A percentile compares a stretch with the other conserved stretches of the same genome.
These are phyloP conservation scores for Diaporthe aspalathi DNA, from an alignment of 2,329 filamentous ascomycete species.

Conservation along the genomic window DNA sequence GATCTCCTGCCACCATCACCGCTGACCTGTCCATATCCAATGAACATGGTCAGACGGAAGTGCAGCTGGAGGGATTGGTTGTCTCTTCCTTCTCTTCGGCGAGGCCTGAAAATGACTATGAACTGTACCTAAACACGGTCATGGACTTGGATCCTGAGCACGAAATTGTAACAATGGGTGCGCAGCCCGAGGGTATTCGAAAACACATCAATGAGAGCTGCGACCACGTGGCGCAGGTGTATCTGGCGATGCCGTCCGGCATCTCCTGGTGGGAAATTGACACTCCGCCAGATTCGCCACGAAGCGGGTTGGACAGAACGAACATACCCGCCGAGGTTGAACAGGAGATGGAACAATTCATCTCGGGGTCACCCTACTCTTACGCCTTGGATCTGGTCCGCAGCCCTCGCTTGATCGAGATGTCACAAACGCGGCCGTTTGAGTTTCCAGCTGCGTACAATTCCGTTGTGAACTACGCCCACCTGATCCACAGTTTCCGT, in stretches of 20 bases:
- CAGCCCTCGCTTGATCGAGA: slow-evolving; percentile 40
- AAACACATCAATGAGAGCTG: slow-evolving; percentile 49
- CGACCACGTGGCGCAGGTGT: slow-evolving; percentile 50
- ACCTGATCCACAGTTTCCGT: slow-evolving; percentile 47
- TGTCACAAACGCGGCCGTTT: slow-evolving; percentile 39
- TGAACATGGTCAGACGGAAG: slow-evolving; percentile 46
- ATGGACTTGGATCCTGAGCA: slow-evolving; percentile 56
- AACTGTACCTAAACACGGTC: slow-evolving; percentile 51
- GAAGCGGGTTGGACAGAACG: too few species aligned
- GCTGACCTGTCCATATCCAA: slow-evolving; percentile 53
- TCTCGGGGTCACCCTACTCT: slow-evolving; percentile 48
- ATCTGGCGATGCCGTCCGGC: background rate
- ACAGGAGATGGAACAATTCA: slow-evolving; percentile 47
- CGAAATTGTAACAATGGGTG: slow-evolving; percentile 46
- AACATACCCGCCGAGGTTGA: slow-evolving; percentile 42
- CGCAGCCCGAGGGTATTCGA: slow-evolving; percentile 4
- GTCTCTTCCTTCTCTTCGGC: slow-evolving; percentile 49
- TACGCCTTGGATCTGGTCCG: slow-evolving; percentile 47
- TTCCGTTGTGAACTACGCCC: slow-evolving; percentile 47
- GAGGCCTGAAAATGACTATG: slow-evolving; percentile 48
- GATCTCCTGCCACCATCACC: slow-evolving; percentile 46
- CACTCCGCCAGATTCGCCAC: slow-evolving; percentile 26
- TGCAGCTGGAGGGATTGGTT: slow-evolving; percentile 49
- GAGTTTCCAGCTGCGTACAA: slow-evolving; percentile 43
- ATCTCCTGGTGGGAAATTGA: background rate